Conservation (phyloP, 768 basidiomycete species). For the Phanerochaete carnosa region DNA sequence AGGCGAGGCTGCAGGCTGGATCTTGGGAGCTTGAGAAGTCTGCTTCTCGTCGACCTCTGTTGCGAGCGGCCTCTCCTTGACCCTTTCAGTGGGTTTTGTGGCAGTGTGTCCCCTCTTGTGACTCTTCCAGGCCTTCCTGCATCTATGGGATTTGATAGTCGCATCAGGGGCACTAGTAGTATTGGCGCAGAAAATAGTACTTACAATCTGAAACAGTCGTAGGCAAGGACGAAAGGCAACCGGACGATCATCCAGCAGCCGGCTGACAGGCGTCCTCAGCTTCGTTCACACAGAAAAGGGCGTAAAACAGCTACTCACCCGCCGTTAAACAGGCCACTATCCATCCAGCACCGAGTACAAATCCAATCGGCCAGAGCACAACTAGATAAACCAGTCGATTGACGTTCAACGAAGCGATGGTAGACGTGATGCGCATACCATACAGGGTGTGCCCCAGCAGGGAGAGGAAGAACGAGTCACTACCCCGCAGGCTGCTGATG, state of each 20-base stretch:
- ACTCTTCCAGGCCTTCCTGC: too few species aligned
- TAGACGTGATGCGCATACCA: background rate
- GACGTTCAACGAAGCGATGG: too few species aligned
- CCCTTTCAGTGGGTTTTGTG: too few species aligned
- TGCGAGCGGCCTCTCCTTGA: too few species aligned
- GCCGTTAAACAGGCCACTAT: background rate
- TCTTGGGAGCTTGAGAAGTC: too few species aligned
- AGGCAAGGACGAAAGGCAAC: background rate
- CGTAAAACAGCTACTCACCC: background rate
- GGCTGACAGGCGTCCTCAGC: background rate
- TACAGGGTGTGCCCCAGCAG: background rate
- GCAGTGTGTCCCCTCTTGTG: too few species aligned
- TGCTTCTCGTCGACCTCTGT: too few species aligned
- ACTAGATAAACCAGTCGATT: background rate
- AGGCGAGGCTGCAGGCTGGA: too few species aligned
- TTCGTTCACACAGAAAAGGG: background rate
- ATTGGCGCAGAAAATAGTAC: too few species aligned
- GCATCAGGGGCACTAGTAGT: background rate
- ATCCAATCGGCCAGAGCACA: background rate
- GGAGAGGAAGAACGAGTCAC: background rate
- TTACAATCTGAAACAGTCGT: background rate
- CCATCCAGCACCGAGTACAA: background rate
- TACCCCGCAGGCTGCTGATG: background rate
- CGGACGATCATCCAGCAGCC: background rate
- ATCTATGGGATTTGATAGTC: too few species aligned